Base-by-base conservation (phyloP, 2,329 filamentous ascomycete species). In the Ophiostoma piceae region DNA sequence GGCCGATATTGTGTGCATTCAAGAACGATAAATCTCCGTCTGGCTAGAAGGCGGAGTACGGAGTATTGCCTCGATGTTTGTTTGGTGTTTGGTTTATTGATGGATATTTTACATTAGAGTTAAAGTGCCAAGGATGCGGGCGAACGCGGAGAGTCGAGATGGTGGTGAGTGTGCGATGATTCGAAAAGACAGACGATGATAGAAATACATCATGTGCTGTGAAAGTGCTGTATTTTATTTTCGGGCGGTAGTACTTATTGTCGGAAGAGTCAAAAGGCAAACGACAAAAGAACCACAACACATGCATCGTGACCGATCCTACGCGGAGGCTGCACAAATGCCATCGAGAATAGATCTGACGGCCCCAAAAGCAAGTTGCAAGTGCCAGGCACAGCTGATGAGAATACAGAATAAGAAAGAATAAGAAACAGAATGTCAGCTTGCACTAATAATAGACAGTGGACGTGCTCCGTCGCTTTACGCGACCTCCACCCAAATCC, bases 391-490 rank as follows among this genome's bases (percentile, higher is more conserved):
- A 41, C 3, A 3, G 1, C 39, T 41, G 35, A 35, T 35, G 35
- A 35, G 5, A 43, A 43, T 1, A 47, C 43, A 47, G 5, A 47
- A 41, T 14, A 41, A 41, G 39, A 47, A 47, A 47, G 12, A 16
- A 43, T 5, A 16, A 47, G 19, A 19, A 8, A 47, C 6, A 6
- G 41, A 47, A 6, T 7, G 3, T 6, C 43, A n/a, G 1, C 43
- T 47, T 57, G n/a, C n/a, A 57, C 57, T 35, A 62, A 62, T 62
- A 32, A 62, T 62, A 62, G 57, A 57, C 51, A 35, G 57, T 62
- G 57, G 57, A 12, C 57, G 26, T 62, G 14, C 57, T 62, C 57
- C 22, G 57, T 62, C 26, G 32, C 54, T 32, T 62, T 62, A 62
- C 26, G 57, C 57, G 57, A 62, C 57, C 57, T 62, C 57, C 57